These are phyloP conservation scores for Trichomonascus vanleenenianus DNA, from an alignment of 805 yeast species.

Conservation along the genomic window DNA sequence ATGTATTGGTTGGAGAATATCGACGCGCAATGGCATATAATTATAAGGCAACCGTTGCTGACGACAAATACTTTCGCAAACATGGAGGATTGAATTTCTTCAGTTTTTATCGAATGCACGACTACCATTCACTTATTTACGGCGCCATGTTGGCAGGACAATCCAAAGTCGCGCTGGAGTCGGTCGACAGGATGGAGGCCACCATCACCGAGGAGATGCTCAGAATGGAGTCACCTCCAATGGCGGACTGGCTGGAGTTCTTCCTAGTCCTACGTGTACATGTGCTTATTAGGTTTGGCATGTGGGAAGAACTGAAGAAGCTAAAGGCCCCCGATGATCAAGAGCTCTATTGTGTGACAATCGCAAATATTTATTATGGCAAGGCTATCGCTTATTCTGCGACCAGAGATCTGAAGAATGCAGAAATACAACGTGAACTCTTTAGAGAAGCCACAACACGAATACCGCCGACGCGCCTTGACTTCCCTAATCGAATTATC, in stretches of 20 bases:
- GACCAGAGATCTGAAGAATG: background rate
- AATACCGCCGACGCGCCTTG: background rate
- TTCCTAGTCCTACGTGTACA: conserved; percentile 27
- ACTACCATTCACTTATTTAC: conserved; percentile 1
- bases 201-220: background rate
- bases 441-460: background rate
- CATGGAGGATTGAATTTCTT: background rate
- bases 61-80: background rate
- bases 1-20: background rate
- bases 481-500: background rate
- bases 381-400: background rate
- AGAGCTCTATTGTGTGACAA: background rate
- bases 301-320: conserved; percentile 1
- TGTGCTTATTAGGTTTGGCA: conserved; percentile 2
- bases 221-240: conserved; percentile 1
- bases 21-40: background rate
- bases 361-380: background rate
- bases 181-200: conserved; percentile 1
- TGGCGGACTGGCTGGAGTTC: conserved; percentile 1
- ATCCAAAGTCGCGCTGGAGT: background rate
- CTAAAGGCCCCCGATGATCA: background rate
- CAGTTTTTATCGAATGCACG: conserved; percentile 2
- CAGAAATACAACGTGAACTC: background rate
- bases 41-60: background rate
- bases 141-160: conserved; percentile 2